Evolutionary conservation across 1,284 basidiomycete species (phyloP), one percentile per base, ranked within the genome.

Genomic region (Tilletia walkeri): DNA sequence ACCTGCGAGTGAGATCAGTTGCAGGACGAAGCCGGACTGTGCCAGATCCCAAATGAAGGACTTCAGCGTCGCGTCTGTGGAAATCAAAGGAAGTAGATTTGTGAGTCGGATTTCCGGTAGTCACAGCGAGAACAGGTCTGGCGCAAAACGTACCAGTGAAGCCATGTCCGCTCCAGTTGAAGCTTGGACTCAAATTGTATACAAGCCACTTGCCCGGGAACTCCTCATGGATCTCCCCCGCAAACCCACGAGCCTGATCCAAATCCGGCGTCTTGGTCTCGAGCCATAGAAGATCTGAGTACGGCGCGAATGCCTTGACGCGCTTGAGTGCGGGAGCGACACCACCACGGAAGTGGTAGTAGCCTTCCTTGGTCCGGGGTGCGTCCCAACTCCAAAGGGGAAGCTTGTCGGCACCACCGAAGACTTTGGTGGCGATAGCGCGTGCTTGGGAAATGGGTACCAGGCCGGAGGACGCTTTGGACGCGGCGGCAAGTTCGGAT

Each of bases 171-270:
- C 88, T 87, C 94, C 94, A 96, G 84, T 95, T 95, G 87, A 96
- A 96, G 80, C 91, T 93, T 3, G 93, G 94, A 79, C 92, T 93
- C 72, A 95, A 86, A 84, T 95, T 96, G 84, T 95, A 96, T n/a
- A 95, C 93, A 77, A 96, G 89, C 90, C 89, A 86, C 79, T 92
- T 93, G 79, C 88, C 89, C 50, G 92, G 92, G 82, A 88, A 88
- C 81, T 87, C 87, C 74, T 88, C 87, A 71, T 91, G 87, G 76
- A 95, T 92, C 80, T 88, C 88, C 66, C 89, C 86, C 1, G 93
- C 90, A 83, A 95, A 94, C 65, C 87, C 88, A 65, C 88, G 87
- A 1, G 94, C 94, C 83, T 94, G 89, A 74, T 89, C 87, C 30
- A 96, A 85, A 82, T 93, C 88, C 1, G 94, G 93, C 47, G 87